A percentile compares a stretch with the other conserved stretches of the same genome.
Conservation (phyloP, 1,284 basidiomycete species). For the Sporisorium scitamineum region DNA sequence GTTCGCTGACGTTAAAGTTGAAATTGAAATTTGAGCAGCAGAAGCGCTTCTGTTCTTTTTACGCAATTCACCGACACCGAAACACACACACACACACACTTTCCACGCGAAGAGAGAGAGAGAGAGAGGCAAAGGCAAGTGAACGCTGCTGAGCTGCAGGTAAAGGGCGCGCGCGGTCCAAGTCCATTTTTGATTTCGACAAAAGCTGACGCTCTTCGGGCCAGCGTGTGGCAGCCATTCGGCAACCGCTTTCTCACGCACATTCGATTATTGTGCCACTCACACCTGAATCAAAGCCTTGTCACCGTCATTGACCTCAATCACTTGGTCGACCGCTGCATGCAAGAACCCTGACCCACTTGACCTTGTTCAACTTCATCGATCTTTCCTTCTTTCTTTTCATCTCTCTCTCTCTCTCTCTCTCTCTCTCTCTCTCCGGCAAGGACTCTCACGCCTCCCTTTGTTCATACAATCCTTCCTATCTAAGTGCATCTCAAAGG, state of each 20-base stretch:
- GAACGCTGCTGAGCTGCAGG: not conserved
- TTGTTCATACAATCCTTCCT: not conserved
- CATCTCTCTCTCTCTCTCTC: not conserved
- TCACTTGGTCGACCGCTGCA: too few species aligned
- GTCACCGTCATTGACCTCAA: too few species aligned
- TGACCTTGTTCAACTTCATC: not conserved
- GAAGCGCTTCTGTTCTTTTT: too few species aligned
- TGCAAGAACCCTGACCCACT: not conserved
- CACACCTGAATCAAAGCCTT: too few species aligned
- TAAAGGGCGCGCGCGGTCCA: slow-evolving; percentile 1
- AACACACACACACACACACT: not conserved
- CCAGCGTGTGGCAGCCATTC: not conserved
- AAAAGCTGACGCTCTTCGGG: not conserved
- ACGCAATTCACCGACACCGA: not conserved
- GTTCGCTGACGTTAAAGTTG: too few species aligned
- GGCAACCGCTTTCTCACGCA: too few species aligned
- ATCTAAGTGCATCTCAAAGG: not conserved
- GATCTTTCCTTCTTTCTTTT: not conserved
- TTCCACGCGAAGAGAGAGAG: too few species aligned
- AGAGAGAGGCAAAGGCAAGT: not conserved
- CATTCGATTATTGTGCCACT: too few species aligned
- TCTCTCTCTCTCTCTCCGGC: not conserved
- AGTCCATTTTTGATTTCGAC: not conserved
- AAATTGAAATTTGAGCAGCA: too few species aligned
- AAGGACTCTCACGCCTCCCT: not conserved